Base-by-base conservation (phyloP, 305 asterid species). In the Coffea humblotiana region DNA sequence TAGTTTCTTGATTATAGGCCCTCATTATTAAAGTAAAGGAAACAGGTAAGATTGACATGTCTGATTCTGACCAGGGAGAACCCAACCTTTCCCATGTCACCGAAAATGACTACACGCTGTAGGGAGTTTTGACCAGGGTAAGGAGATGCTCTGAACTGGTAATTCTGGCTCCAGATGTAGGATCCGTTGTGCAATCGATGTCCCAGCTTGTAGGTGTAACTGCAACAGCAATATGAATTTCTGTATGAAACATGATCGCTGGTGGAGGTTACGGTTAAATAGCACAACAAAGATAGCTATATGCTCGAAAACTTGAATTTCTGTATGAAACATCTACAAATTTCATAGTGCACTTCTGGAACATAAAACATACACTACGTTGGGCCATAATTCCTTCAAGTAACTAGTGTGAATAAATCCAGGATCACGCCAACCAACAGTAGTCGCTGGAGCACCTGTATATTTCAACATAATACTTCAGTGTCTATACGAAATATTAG, bases 401-500 rank as follows among this genome's bases (percentile, higher is more conserved):
- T 88, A 92, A 84, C 93, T 78, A 5, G 98, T 93, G 67, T 94
- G 98, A 79, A 94, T 94, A 81, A 88, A 93, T 81, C 98, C 98
- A 63, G 98, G 98, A 86, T 94, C 93, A 18, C 98, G 98, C 98
- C 98, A 93, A 82, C 98, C 97, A 45, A 94, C 98, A 56, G 95
- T 94, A 85, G 95, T 90, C 71, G 98, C 98, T 29, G 97, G 98
- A 47, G 98, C 89, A 79, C 97, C 98, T 94, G 83, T 84, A 85
- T 78, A 13, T 60, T 32, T 76, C 21, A 58, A 48, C 56, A 45
- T 69, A 47, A 18, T 37, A 60, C 78, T 25, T 65, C 61, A 48
- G 8, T 54, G 70, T 52, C 25, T 16, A 19, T 40, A 14, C n/a
- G 58, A 81, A 32, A 68, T 0, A 14, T 75, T 35, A 74, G 32